phyloP scores from a whole-genome alignment of 2,329 filamentous ascomycete genomes.

The Diaporthe destruens region DNA sequence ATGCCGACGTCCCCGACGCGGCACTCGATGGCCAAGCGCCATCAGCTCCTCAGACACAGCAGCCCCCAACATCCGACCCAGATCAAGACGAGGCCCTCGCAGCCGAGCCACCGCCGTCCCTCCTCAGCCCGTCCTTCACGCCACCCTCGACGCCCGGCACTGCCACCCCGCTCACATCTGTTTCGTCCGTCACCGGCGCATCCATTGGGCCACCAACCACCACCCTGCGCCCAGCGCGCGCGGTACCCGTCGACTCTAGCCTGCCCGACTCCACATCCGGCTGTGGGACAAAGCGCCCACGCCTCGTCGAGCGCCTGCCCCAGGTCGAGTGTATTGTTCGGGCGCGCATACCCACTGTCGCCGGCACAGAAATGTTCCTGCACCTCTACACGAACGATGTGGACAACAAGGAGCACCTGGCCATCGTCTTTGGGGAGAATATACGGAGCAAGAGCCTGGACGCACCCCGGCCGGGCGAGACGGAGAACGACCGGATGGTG shows the following conservation, averaged over 20 bases:
- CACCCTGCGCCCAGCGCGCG: constrained; percentile 55
- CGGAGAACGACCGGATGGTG: constrained; percentile 92
- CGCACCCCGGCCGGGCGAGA: constrained; percentile 79
- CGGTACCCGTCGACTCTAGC: constrained; percentile 72
- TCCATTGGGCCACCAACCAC: constrained; percentile 42
- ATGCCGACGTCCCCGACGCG: constrained; percentile 42
- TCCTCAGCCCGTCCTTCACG: constrained; percentile 89
- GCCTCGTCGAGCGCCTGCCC: constrained; percentile 80
- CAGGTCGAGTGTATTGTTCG: constrained; percentile 94
- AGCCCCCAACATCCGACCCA: constrained; percentile 34
- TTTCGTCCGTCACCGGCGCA: constrained; percentile 43
- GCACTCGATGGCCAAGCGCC: constrained; percentile 38
- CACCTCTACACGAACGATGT: constrained; percentile 94
- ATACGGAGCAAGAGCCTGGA: constrained; percentile 83
- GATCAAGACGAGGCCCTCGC: constrained; percentile 38
- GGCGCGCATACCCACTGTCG: constrained; percentile 92
- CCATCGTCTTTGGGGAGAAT: constrained; percentile 92
- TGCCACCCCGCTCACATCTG: constrained; percentile 61
- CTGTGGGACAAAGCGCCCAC: constrained; percentile 74
- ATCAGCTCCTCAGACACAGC: constrained; percentile 37
- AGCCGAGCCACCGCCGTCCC: constrained; percentile 67
- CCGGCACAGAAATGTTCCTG: constrained; percentile 95
- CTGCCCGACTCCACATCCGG: constrained; percentile 63
- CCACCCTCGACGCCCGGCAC: constrained; percentile 75
- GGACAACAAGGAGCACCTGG: constrained; percentile 95